Conservation (phyloP, 305 asterid species). For the Rubia tinctorum region DNA sequence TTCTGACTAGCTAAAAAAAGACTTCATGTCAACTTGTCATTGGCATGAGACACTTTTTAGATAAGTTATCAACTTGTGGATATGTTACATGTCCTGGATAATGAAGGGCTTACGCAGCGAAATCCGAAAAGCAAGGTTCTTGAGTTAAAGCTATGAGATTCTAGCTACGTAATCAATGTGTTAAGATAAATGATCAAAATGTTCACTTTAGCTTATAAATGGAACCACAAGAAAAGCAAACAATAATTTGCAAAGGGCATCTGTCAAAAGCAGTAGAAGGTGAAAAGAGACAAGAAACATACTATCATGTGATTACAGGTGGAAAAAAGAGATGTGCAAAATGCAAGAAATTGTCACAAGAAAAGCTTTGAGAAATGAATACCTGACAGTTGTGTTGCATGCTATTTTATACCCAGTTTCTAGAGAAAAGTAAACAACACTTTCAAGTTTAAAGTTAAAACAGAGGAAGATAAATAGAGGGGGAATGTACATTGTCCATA, state of each 20-base stretch:
- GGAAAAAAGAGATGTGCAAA: conserved; percentile 20
- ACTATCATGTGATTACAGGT: conserved; percentile 27
- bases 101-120: conserved; percentile 26
- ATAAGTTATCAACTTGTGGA: not conserved
- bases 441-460: conserved; percentile 12
- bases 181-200: conserved; percentile 6
- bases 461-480: conserved; percentile 5
- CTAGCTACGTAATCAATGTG: not conserved
- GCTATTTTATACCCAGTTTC: conserved; percentile 18
- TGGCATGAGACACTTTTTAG: conserved; percentile 2
- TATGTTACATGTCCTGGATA: not conserved
- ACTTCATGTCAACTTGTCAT: not conserved
- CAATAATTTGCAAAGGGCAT: not conserved
- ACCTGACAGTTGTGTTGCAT: conserved; percentile 15
- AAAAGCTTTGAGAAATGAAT: not conserved
- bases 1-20: not conserved
- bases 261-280: not conserved
- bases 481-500: conserved; percentile 20
- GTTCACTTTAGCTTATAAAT: conserved; percentile 23
- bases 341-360: conserved; percentile 17
- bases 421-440: not conserved
- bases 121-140: conserved; percentile 22
- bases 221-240: conserved; percentile 29
- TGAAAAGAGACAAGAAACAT: conserved; percentile 11
- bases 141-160: not conserved